Percentiles rank a stretch among this genome's conserved stretches.
Conservation (phyloP, 1,284 basidiomycete species). For the Moesziomyces antarcticus region DNA sequence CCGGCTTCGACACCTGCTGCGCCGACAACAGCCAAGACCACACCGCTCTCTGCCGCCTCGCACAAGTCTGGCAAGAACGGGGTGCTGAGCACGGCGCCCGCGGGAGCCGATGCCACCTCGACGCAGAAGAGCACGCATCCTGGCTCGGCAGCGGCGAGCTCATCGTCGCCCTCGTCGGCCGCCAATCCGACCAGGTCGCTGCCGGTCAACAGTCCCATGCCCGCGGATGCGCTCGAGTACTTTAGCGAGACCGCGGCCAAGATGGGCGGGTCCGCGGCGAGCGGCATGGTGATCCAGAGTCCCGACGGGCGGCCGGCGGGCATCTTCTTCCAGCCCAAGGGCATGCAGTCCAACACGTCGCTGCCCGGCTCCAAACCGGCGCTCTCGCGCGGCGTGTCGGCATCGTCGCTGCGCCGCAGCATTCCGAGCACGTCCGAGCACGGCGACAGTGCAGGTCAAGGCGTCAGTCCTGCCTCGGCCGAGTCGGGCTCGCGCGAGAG, state of each 20-base stretch:
- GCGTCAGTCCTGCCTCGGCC: background rate
- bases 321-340: constrained; percentile 88
- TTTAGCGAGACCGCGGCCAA: constrained; percentile 79
- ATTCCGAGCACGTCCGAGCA: constrained; percentile 20
- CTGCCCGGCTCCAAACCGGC: constrained; percentile 21
- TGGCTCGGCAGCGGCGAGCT: constrained; percentile 12
- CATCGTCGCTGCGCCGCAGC: constrained; percentile 19
- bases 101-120: constrained; percentile 11
- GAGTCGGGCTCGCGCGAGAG: constrained; percentile 15
- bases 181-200: constrained; percentile 18
- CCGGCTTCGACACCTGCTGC: constrained; percentile 3
- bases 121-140: constrained; percentile 14
- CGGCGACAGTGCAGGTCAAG: constrained; percentile 6
- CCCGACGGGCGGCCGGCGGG: constrained; percentile 91
- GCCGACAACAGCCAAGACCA: constrained; percentile 20
- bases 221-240: constrained; percentile 81
- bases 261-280: constrained; percentile 79
- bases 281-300: constrained; percentile 89
- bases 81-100: background rate
- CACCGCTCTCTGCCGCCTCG: constrained; percentile 8
- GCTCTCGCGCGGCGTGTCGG: constrained; percentile 29
- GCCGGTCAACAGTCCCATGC: constrained; percentile 50
- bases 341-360: constrained; percentile 16
- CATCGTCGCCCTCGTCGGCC: constrained; percentile 7
- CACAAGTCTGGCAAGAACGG: constrained; percentile 8